Evolutionary conservation across 2,329 filamentous ascomycete species (phyloP).

Genomic region (Xylaria digitata): DNA sequence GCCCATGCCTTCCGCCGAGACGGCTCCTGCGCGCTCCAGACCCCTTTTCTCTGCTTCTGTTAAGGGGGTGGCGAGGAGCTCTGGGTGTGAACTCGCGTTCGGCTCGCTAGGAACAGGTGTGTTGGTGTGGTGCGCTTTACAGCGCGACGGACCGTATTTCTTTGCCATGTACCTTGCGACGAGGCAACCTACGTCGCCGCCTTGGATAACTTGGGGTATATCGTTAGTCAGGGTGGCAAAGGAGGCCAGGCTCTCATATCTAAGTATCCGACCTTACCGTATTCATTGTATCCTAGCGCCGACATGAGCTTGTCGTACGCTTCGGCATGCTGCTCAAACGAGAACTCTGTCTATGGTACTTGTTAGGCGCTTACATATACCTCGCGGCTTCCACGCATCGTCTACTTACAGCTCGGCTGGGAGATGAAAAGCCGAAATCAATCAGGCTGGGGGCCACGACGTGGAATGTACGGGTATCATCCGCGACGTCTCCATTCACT

Average conservation of each 20-base stretch:
- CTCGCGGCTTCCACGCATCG: too few species aligned
- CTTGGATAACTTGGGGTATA: constrained; percentile 21
- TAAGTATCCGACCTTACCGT: background rate
- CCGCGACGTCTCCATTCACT: background rate
- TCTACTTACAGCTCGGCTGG: constrained; percentile 10
- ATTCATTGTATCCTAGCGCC: constrained; percentile 25
- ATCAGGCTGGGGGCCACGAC: constrained; percentile 23
- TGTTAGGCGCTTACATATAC: background rate
- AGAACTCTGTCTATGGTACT: constrained; percentile 7
- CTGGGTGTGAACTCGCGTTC: background rate
- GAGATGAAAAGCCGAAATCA: constrained; percentile 31
- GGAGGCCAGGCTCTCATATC: background rate
- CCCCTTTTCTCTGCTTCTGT: background rate
- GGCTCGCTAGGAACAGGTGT: background rate
- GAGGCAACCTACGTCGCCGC: constrained; percentile 22
- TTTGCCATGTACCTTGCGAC: constrained; percentile 13
- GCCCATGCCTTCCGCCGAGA: constrained; percentile 18
- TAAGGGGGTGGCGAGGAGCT: constrained; percentile 7
- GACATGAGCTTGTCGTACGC: constrained; percentile 30
- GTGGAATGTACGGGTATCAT: constrained; percentile 14
- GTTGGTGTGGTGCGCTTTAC: constrained; percentile 29
- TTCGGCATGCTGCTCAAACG: constrained; percentile 28
- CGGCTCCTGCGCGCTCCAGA: constrained; percentile 5
- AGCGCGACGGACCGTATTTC: constrained; percentile 20
- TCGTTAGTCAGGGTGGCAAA: background rate